Percentiles rank a stretch among this genome's conserved stretches.
These are phyloP conservation scores for Sarcomyxa edulis DNA, from an alignment of 768 basidiomycete genomes.

Conservation along the genomic window DNA sequence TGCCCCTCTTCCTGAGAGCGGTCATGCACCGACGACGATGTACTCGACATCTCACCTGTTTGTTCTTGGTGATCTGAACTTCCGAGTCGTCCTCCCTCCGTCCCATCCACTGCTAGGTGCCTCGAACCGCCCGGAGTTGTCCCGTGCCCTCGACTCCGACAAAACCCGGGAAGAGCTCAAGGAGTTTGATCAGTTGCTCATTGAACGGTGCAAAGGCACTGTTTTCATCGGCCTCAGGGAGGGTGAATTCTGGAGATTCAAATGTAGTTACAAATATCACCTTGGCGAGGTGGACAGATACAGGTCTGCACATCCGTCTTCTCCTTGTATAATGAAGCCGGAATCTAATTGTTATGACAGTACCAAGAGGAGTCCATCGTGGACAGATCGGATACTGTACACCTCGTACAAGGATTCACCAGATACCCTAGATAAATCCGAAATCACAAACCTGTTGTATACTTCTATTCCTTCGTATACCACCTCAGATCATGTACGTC, in stretches of 20 bases:
- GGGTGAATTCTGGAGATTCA: slow-evolving; percentile 85
- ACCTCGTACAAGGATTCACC: slow-evolving; percentile 67
- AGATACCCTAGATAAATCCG: slow-evolving; percentile 40
- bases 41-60: slow-evolving; percentile 89
- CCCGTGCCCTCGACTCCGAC: slow-evolving; percentile 41
- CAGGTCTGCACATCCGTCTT: slow-evolving; percentile 40
- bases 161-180: slow-evolving; percentile 53
- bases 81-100: slow-evolving; percentile 66
- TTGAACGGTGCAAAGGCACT: slow-evolving; percentile 57
- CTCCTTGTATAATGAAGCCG: not conserved
- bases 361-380: slow-evolving; percentile 72
- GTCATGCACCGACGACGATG: slow-evolving; percentile 47
- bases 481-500: slow-evolving; percentile 82
- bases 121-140: slow-evolving; percentile 27
- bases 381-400: slow-evolving; percentile 92
- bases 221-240: slow-evolving; percentile 74
- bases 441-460: slow-evolving; percentile 66
- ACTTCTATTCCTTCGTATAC: slow-evolving; percentile 80
- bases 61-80: slow-evolving; percentile 92
- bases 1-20: slow-evolving; percentile 38
- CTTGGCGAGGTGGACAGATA: slow-evolving; percentile 82
- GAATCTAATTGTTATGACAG: slow-evolving; percentile 26
- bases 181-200: slow-evolving; percentile 67
- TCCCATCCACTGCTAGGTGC: slow-evolving; percentile 39
- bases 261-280: slow-evolving; percentile 86